phyloP scores from a whole-genome alignment of 345 rosid genomes.

The Pugionium dolabratum region DNA sequence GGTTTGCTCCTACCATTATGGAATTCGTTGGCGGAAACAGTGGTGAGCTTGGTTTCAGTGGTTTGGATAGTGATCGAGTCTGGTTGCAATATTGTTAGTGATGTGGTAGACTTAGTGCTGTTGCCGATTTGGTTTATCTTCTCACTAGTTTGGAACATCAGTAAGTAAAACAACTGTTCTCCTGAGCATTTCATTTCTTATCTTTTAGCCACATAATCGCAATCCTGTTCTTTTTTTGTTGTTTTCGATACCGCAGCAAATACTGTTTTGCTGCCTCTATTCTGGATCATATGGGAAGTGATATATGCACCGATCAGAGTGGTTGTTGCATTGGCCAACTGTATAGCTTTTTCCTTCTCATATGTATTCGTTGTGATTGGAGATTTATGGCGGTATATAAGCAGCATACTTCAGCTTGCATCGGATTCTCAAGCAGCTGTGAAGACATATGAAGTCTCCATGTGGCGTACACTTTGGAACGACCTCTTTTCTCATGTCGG shows the following conservation, averaged over 20 bases:
- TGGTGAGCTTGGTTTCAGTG: constrained; percentile 52
- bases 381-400: constrained; percentile 58
- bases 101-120: constrained; percentile 53
- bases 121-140: constrained; percentile 60
- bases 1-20: constrained; percentile 65
- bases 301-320: constrained; percentile 65
- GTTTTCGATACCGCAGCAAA: constrained; percentile 50
- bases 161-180: constrained; percentile 44
- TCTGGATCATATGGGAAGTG: constrained; percentile 70
- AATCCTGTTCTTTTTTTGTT: background rate
- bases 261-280: constrained; percentile 58
- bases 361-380: constrained; percentile 48
- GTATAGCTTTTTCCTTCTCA: constrained; percentile 49
- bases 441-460: constrained; percentile 65
- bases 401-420: constrained; percentile 57
- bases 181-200: background rate
- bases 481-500: constrained; percentile 94
- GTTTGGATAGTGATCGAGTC: constrained; percentile 54
- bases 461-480: constrained; percentile 93
- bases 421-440: constrained; percentile 65
- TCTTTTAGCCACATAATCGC: background rate
- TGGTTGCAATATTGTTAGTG: constrained; percentile 48
- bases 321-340: constrained; percentile 54
- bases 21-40: constrained; percentile 53
- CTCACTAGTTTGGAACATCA: constrained; percentile 57